Percentiles rank a stretch among this genome's conserved stretches.
These are phyloP conservation scores for Aspergillus spinulosporus DNA, from an alignment of 2,329 filamentous ascomycete genomes.

Conservation along the genomic window DNA sequence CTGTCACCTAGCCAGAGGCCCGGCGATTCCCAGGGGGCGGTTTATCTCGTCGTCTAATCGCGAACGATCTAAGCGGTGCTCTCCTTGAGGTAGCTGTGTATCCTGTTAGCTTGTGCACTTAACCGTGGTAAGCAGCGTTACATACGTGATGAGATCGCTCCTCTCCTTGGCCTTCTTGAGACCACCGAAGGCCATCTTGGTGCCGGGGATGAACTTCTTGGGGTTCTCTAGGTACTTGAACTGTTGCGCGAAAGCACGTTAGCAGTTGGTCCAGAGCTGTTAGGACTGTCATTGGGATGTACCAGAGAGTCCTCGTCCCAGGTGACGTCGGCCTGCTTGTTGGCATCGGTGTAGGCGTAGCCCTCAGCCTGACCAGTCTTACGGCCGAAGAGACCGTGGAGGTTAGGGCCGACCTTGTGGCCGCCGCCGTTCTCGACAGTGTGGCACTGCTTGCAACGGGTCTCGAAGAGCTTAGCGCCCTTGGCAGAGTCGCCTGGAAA, in stretches of 20 bases:
- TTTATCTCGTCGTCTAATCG: conserved; percentile 11
- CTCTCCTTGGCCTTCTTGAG: conserved; percentile 99
- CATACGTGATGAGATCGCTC: conserved; percentile 97
- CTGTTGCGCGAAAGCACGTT: conserved; percentile 46
- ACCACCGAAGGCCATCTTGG: conserved; percentile 99
- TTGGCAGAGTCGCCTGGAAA: conserved; percentile 82
- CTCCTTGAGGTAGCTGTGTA: conserved; percentile 42
- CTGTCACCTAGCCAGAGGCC: conserved; percentile 23
- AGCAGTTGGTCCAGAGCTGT: conserved; percentile 7
- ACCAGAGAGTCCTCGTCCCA: conserved; percentile 87
- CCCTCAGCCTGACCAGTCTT: conserved; percentile 88
- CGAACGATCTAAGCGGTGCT: conserved; percentile 35
- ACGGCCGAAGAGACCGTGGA: conserved; percentile 96
- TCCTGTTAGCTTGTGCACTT: conserved; percentile 19
- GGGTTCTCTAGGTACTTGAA: conserved; percentile 99
- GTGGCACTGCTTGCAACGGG: conserved; percentile 97
- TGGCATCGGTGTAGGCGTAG: conserved; percentile 98
- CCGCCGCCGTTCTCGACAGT: conserved; percentile 84
- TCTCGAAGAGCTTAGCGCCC: conserved; percentile 99
- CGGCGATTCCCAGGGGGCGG: conserved; percentile 10
- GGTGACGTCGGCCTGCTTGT: conserved; percentile 91
- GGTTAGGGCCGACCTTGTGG: conserved; percentile 98
- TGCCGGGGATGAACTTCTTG: conserved; percentile 99
- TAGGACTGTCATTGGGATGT: conserved; percentile 37
- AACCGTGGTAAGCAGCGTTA: conserved; percentile 27